phyloP scores from a whole-genome alignment of 2,329 filamentous ascomycete species.

The Colletotrichum sansevieriae region DNA sequence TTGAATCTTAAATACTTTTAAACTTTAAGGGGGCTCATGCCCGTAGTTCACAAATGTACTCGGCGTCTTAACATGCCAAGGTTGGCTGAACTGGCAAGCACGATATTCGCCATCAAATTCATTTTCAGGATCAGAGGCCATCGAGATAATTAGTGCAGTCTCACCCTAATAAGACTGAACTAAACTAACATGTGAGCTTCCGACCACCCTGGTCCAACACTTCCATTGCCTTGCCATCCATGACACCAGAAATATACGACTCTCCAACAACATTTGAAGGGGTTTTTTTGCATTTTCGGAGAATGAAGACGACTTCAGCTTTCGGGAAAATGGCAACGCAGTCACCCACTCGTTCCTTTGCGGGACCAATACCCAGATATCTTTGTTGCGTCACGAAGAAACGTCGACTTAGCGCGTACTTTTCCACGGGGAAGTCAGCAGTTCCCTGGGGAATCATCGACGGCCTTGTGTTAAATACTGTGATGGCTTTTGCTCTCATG shows the following conservation, averaged over 20 bases:
- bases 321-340: not conserved
- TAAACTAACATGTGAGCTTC: no score
- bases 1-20: no score
- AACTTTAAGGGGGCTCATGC: no score
- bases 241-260: not conserved
- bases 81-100: no score
- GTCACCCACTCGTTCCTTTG: not conserved
- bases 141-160: no score
- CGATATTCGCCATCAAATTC: no score
- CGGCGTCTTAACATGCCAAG: no score
- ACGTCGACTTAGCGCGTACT: slow-evolving; percentile 9
- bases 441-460: slow-evolving; percentile 6
- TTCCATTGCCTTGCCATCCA: not conserved
- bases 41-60: no score
- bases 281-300: not conserved
- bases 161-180: no score
- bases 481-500: not conserved
- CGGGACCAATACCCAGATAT: slow-evolving; percentile 12
- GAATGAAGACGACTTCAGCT: not conserved
- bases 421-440: not conserved
- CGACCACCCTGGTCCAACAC: no score
- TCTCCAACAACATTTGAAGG: not conserved
- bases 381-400: slow-evolving; percentile 15
- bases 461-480: not conserved
- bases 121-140: no score